Evolutionary conservation across 192 early-diverging fungal genomes (phyloP).

Genomic region (Linderina pennispora): DNA sequence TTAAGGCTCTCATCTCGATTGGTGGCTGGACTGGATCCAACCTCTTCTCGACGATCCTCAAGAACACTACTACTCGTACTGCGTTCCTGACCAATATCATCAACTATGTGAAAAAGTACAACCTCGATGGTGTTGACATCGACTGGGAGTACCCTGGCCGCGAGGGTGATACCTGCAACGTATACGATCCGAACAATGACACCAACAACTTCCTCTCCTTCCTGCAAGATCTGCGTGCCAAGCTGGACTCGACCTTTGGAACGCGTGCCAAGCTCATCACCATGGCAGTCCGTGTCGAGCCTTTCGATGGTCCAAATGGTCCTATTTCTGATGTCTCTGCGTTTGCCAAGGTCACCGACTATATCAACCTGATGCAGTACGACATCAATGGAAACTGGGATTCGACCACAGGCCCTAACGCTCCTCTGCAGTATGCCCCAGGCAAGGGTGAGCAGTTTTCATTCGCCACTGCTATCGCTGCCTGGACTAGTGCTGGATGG

Average conservation of each 20-base stretch:
- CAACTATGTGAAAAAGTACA: conserved; percentile 21
- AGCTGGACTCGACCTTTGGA: conserved; percentile 43
- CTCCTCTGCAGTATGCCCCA: conserved; percentile 34
- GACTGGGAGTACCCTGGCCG: conserved; percentile 60
- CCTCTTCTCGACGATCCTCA: conserved; percentile 50
- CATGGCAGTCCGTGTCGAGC: conserved; percentile 52
- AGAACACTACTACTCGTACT: conserved; percentile 18
- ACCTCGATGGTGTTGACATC: conserved; percentile 56
- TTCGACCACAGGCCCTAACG: conserved; percentile 49
- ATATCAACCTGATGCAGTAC: conserved; percentile 63
- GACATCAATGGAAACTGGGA: conserved; percentile 52
- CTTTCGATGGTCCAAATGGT: conserved; percentile 50
- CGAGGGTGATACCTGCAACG: conserved; percentile 51
- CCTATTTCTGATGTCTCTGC: conserved; percentile 45
- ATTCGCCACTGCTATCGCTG: conserved; percentile 34
- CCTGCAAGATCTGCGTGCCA: conserved; percentile 50
- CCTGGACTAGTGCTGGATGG: conserved; percentile 49
- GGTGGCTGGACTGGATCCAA: conserved; percentile 69
- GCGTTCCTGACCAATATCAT: conserved; percentile 32
- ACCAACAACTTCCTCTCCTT: conserved; percentile 54
- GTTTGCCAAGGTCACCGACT: conserved; percentile 53
- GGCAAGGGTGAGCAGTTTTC: conserved; percentile 13
- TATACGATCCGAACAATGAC: conserved; percentile 48
- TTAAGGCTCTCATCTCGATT: conserved; percentile 55
- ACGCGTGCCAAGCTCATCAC: conserved; percentile 48